Percentiles rank a stretch among this genome's conserved stretches.
Evolutionary conservation across 768 basidiomycete genomes (phyloP).

Genomic region (Amanita phalloides): DNA sequence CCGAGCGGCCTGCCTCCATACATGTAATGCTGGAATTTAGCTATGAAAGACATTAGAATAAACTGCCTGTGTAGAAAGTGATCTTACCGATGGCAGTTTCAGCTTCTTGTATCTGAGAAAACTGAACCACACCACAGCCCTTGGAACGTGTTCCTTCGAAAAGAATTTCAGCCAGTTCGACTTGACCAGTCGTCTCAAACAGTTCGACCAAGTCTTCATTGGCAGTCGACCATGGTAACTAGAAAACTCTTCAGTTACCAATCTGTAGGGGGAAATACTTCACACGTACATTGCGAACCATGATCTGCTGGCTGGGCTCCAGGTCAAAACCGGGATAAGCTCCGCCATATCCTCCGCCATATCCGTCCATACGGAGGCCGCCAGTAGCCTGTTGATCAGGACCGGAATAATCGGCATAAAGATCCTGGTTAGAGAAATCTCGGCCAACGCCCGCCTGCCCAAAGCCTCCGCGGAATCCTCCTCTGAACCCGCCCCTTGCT

Average conservation of each 20-base stretch:
- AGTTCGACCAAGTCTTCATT: slow-evolving; percentile 97
- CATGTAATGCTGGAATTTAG: slow-evolving; percentile 94
- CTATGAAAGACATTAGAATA: slow-evolving; percentile 19
- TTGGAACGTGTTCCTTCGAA: slow-evolving; percentile 90
- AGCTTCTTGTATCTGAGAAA: slow-evolving; percentile 77
- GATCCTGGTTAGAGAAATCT: slow-evolving; percentile 78
- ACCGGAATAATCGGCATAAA: slow-evolving; percentile 89
- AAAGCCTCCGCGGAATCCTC: slow-evolving; percentile 46
- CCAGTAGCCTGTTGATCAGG: slow-evolving; percentile 58
- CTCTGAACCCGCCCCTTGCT: slow-evolving; percentile 30
- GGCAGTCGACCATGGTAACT: slow-evolving; percentile 98
- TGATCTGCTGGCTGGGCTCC: slow-evolving; percentile 93
- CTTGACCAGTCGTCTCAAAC: slow-evolving; percentile 95
- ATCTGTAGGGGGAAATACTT: neutral
- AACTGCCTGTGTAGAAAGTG: neutral
- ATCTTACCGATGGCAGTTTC: slow-evolving; percentile 83
- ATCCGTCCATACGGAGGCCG: slow-evolving; percentile 27
- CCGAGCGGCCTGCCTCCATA: slow-evolving; percentile 86
- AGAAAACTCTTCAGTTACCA: slow-evolving; percentile 2
- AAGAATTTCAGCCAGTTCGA: slow-evolving; percentile 90
- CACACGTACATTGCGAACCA: slow-evolving; percentile 89
- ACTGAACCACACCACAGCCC: slow-evolving; percentile 94
- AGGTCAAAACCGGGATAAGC: slow-evolving; percentile 37
- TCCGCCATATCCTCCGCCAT: slow-evolving; percentile 22
- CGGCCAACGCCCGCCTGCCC: slow-evolving; percentile 39